Evolutionary conservation across 306 rosid genomes (phyloP).

Genomic region (Luffa acutangula): DNA sequence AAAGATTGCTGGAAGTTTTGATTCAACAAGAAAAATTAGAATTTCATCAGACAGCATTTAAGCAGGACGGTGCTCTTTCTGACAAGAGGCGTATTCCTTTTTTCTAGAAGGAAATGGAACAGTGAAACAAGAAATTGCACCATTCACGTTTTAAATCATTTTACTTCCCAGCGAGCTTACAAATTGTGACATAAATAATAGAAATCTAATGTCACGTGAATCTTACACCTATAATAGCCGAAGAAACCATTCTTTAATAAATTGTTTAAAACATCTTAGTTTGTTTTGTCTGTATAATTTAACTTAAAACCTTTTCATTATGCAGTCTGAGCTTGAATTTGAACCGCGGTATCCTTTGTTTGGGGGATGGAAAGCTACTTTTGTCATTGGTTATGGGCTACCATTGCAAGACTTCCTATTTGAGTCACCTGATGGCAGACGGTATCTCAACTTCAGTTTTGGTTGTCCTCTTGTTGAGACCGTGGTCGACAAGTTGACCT

Average conservation of each 20-base stretch:
- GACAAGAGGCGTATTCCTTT: not conserved
- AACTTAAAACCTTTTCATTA: constrained; percentile 1
- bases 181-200: not conserved
- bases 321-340: constrained; percentile 94
- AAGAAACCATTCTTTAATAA: not conserved
- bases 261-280: not conserved
- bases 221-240: not conserved
- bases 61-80: not conserved
- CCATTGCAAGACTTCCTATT: constrained; percentile 94
- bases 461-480: constrained; percentile 83
- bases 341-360: constrained; percentile 95
- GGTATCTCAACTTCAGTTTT: constrained; percentile 90
- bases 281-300: not conserved
- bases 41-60: not conserved
- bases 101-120: not conserved
- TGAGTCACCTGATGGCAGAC: constrained; percentile 76
- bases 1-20: not conserved
- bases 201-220: not conserved
- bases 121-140: not conserved
- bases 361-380: constrained; percentile 98
- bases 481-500: constrained; percentile 69
- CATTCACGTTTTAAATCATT: not conserved
- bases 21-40: not conserved
- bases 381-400: constrained; percentile 77
- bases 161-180: not conserved